Percentiles rank a stretch among this genome's conserved stretches.
Evolutionary conservation across 2,329 filamentous ascomycete species (phyloP).

Genomic region (Rachicladosporium sp.): DNA sequence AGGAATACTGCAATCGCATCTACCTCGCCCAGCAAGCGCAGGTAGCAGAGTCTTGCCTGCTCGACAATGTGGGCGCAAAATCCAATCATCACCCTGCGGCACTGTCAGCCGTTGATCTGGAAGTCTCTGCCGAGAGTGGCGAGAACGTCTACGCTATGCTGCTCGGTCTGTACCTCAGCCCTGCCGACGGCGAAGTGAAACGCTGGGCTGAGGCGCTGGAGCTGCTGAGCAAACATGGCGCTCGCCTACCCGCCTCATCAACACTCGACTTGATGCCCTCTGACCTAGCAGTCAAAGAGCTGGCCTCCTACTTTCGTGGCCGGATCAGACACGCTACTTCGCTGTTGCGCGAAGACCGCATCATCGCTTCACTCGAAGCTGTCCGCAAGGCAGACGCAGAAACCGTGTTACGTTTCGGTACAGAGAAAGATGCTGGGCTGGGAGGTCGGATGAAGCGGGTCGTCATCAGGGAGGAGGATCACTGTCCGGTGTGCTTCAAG

Average conservation of each 20-base stretch:
- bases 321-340: conserved; percentile 79
- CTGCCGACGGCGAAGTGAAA: conserved; percentile 55
- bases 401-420: conserved; percentile 60
- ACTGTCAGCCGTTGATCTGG: too few species aligned
- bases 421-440: conserved; percentile 45
- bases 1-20: conserved; percentile 92
- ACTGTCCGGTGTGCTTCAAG: conserved; percentile 93
- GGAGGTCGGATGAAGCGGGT: conserved; percentile 58
- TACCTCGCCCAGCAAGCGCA: conserved; percentile 43
- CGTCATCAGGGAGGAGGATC: conserved; percentile 71
- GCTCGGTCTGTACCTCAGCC: conserved; percentile 76
- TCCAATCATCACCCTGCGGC: too few species aligned
- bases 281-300: conserved; percentile 60
- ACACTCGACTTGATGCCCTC: conserved; percentile 79
- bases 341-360: conserved; percentile 64
- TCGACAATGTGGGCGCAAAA: conserved; percentile 5
- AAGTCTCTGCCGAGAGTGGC: too few species aligned
- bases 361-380: conserved; percentile 64
- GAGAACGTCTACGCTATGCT: conserved; percentile 81
- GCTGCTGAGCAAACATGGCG: conserved; percentile 83
- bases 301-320: conserved; percentile 84
- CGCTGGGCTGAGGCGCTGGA: conserved; percentile 64
- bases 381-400: conserved; percentile 70
- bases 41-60: conserved; percentile 6
- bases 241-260: conserved; percentile 74